Evolutionary conservation across 2,329 filamentous ascomycete species (phyloP).

Genomic region (Trichoderma cornu-damae): DNA sequence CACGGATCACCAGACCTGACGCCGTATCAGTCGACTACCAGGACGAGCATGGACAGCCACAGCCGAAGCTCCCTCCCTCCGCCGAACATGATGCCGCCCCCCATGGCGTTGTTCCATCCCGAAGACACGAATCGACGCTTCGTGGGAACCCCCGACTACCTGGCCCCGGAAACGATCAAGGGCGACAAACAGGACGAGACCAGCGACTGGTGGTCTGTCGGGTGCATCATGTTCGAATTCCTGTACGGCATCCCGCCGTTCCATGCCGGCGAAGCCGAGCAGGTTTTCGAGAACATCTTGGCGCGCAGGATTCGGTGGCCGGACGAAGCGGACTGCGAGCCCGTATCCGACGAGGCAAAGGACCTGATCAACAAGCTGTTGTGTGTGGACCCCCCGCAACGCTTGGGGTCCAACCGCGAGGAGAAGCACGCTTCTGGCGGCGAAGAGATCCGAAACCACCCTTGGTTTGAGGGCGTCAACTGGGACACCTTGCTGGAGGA

Average conservation of each 20-base stretch:
- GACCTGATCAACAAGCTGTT: constrained; percentile 92
- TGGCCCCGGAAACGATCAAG: constrained; percentile 94
- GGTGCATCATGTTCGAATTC: constrained; percentile 96
- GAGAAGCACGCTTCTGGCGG: constrained; percentile 81
- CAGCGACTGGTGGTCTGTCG: constrained; percentile 99
- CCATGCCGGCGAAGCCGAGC: constrained; percentile 80
- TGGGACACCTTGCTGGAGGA: constrained; percentile 93
- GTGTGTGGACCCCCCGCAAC: constrained; percentile 73
- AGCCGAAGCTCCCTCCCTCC: constrained; percentile 38
- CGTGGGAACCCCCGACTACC: constrained; percentile 93
- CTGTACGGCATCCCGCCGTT: constrained; percentile 91
- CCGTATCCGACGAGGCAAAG: constrained; percentile 77
- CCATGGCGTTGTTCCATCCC: constrained; percentile 92
- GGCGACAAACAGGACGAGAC: constrained; percentile 94
- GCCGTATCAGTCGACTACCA: constrained; percentile 33
- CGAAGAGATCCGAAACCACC: constrained; percentile 81
- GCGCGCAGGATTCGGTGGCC: constrained; percentile 90
- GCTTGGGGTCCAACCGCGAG: constrained; percentile 78
- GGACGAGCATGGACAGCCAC: constrained; percentile 33
- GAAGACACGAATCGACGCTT: constrained; percentile 90
- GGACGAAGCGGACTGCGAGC: constrained; percentile 67
- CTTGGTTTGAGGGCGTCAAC: constrained; percentile 81
- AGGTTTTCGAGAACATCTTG: constrained; percentile 96
- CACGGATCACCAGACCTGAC: constrained; percentile 74
- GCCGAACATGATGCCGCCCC: constrained; percentile 74